These are phyloP conservation scores for Ceratobasidium sp. DNA, from an alignment of 1,284 basidiomycete genomes.

Conservation along the genomic window DNA sequence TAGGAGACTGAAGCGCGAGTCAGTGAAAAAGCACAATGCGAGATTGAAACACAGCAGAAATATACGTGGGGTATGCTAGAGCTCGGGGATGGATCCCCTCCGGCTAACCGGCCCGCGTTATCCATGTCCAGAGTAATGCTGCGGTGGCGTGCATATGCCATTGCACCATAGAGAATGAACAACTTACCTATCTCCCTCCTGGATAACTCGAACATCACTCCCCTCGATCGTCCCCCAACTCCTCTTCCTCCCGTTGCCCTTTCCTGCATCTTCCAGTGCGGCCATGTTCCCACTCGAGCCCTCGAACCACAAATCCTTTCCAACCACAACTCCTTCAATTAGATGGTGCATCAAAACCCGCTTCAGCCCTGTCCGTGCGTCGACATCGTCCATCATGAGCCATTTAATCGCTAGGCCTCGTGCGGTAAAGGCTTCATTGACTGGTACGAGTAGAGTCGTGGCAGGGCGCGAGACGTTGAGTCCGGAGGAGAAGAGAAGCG, in stretches of 20 bases:
- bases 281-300: neutral
- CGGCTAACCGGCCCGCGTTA: too few relatives aligned
- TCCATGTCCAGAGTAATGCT: too few relatives aligned
- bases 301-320: constrained; percentile 50
- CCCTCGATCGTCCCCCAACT: constrained; percentile 52
- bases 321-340: constrained; percentile 78
- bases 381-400: constrained; percentile 73
- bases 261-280: neutral
- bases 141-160: too few relatives aligned
- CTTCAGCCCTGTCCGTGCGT: constrained; percentile 77
- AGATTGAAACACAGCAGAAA: too few relatives aligned
- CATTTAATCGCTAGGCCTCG: constrained; percentile 68
- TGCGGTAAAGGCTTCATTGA: constrained; percentile 83
- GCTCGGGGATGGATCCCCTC: too few relatives aligned
- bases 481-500: constrained; percentile 82
- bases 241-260: constrained; percentile 47
- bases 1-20: constrained; percentile 15
- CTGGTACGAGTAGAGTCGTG: constrained; percentile 85
- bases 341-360: constrained; percentile 86
- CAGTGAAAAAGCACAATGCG: neutral
- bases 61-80: too few relatives aligned
- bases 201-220: constrained; percentile 50
- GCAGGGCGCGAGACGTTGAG: constrained; percentile 75
- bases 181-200: constrained; percentile 30
- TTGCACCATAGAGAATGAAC: neutral